These are phyloP conservation scores for Neocucurbitaria cava DNA, from an alignment of 2,329 filamentous ascomycete genomes.

Conservation along the genomic window DNA sequence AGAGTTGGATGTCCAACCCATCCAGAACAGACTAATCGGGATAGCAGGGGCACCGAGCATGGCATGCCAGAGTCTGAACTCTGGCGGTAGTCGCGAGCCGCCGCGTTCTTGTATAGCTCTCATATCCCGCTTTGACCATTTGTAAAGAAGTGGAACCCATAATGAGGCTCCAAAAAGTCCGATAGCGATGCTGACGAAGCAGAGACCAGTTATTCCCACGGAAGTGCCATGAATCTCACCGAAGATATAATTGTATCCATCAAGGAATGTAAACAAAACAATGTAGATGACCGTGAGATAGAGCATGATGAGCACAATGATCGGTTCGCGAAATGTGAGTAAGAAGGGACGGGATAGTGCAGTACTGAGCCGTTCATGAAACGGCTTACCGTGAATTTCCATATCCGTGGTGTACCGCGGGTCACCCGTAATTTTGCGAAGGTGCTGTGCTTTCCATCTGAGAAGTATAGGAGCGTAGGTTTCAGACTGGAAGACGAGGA, in stretches of 20 bases:
- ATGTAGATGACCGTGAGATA: slow-evolving; percentile 63
- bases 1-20: slow-evolving; percentile 60
- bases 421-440: slow-evolving; percentile 44
- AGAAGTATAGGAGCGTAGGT: slow-evolving; percentile 30
- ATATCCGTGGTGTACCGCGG: slow-evolving; percentile 54
- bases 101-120: slow-evolving; percentile 50
- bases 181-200: slow-evolving; percentile 57
- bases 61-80: slow-evolving; percentile 61
- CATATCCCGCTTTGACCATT: slow-evolving; percentile 53
- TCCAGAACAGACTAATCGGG: slow-evolving; percentile 64
- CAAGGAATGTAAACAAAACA: slow-evolving; percentile 61
- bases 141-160: slow-evolving; percentile 56
- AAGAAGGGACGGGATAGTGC: slow-evolving; percentile 53
- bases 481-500: slow-evolving; percentile 29
- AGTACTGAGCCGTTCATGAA: slow-evolving; percentile 44
- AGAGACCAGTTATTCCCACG: slow-evolving; percentile 54
- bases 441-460: slow-evolving; percentile 45
- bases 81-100: slow-evolving; percentile 54
- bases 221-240: slow-evolving; percentile 56
- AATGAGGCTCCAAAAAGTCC: slow-evolving; percentile 48
- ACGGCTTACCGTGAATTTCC: slow-evolving; percentile 50
- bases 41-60: slow-evolving; percentile 60
- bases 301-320: slow-evolving; percentile 57
- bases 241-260: slow-evolving; percentile 62
- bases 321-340: slow-evolving; percentile 50